These are phyloP conservation scores for Chlamydomonas reinhardtii DNA, from an alignment of 163 green algal genomes.

Conservation along the genomic window DNA sequence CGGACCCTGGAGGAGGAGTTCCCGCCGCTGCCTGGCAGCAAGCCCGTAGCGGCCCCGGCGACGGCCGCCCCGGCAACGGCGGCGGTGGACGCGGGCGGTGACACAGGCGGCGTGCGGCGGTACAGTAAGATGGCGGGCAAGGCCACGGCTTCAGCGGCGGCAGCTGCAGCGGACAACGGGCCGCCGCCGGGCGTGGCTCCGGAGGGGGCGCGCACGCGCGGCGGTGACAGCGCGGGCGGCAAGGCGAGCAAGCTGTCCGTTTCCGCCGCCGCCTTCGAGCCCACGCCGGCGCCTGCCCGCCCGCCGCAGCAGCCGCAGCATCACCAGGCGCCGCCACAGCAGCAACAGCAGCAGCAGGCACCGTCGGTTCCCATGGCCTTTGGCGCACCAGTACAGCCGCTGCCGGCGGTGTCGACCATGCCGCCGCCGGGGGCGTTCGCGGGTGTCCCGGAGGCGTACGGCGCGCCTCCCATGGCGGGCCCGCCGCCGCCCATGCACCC, in stretches of 20 bases:
- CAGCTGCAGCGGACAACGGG: not conserved
- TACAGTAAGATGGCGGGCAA: constrained; percentile 50
- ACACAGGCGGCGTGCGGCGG: not conserved
- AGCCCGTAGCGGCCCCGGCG: not conserved
- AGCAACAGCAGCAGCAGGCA: constrained; percentile 6
- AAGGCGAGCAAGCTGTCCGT: constrained; percentile 38
- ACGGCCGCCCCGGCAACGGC: not conserved
- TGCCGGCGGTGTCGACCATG: not conserved
- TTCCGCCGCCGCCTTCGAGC: constrained; percentile 29
- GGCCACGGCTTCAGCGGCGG: not conserved
- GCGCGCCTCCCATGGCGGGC: not conserved
- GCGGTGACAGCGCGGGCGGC: too few relatives aligned
- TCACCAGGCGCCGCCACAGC: not conserved
- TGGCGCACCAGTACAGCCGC: constrained; percentile 21
- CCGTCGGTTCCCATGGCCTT: constrained; percentile 29
- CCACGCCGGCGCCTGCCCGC: not conserved
- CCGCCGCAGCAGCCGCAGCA: not conserved
- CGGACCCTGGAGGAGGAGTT: constrained; percentile 36
- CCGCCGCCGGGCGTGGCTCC: too few relatives aligned
- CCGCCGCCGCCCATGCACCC: not conserved
- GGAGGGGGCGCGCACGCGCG: not conserved
- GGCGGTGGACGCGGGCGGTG: not conserved
- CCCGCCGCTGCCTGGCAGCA: constrained; percentile 30
- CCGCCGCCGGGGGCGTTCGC: not conserved
- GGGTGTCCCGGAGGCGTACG: not conserved